Percentiles rank a stretch among this genome's conserved stretches.
Conservation (phyloP, 768 basidiomycete species). For the Inosperma sp. region DNA sequence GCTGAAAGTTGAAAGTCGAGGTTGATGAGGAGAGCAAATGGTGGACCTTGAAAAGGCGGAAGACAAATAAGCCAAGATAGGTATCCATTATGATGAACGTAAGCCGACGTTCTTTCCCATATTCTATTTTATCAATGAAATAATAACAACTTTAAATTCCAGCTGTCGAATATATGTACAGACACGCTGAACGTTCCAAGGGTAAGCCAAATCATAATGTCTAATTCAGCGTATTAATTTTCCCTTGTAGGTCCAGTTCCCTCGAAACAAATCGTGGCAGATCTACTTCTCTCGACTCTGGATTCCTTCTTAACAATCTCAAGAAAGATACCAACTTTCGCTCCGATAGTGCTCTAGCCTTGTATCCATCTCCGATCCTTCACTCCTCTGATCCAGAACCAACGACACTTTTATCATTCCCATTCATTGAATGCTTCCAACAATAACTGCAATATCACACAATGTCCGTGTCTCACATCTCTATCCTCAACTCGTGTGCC, state of each 20-base stretch:
- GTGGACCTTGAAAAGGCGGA: conserved; percentile 67
- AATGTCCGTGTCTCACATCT: too few relatives aligned
- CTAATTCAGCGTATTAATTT: neutral
- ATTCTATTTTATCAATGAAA: neutral
- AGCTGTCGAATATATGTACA: conserved; percentile 24
- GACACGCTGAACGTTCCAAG: conserved; percentile 35
- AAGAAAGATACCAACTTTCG: conserved; percentile 8
- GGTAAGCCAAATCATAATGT: conserved; percentile 26
- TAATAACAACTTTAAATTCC: conserved; percentile 1
- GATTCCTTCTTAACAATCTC: conserved; percentile 31
- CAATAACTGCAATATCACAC: too few relatives aligned
- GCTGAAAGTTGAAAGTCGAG: conserved; percentile 39
- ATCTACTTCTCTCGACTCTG: conserved; percentile 59
- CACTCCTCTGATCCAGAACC: conserved; percentile 5
- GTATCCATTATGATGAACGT: conserved; percentile 43
- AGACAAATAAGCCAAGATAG: conserved; percentile 34
- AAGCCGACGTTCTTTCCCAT: conserved; percentile 22
- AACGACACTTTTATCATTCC: too few relatives aligned
- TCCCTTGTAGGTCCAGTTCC: conserved; percentile 1
- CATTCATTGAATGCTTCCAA: too few relatives aligned
- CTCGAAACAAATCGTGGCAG: conserved; percentile 36
- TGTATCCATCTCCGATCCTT: neutral
- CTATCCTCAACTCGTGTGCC: too few relatives aligned
- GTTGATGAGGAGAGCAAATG: conserved; percentile 49
- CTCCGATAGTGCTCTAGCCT: neutral